A percentile compares a stretch with the other conserved stretches of the same genome.
These are phyloP conservation scores for Arthrinium phaeospermum DNA, from an alignment of 2,329 filamentous ascomycete genomes.

Conservation along the genomic window DNA sequence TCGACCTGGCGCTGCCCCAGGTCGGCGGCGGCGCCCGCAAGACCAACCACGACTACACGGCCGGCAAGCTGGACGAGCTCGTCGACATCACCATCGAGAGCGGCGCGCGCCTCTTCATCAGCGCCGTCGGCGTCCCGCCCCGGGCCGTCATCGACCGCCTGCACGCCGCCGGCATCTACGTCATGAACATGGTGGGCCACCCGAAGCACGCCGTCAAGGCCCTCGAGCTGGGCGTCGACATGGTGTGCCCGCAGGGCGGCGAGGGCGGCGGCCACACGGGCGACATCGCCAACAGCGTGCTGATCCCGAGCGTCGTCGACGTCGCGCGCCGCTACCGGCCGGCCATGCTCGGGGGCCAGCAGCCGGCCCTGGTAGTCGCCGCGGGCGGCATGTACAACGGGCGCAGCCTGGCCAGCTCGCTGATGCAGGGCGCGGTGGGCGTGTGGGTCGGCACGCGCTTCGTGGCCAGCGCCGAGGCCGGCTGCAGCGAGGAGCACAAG, in stretches of 20 bases:
- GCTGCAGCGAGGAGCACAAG: constrained; percentile 83
- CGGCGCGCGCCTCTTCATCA: constrained; percentile 85
- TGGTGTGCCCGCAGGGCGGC: constrained; percentile 90
- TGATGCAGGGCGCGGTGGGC: constrained; percentile 87
- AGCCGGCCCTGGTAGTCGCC: constrained; percentile 80
- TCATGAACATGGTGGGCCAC: constrained; percentile 98
- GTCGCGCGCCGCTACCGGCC: constrained; percentile 76
- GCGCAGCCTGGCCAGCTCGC: constrained; percentile 75
- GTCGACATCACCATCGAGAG: constrained; percentile 86
- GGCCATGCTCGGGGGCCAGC: constrained; percentile 68
- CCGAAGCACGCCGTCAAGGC: constrained; percentile 92
- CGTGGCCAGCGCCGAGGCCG: constrained; percentile 82
- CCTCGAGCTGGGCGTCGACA: constrained; percentile 83
- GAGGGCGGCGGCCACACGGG: constrained; percentile 95
- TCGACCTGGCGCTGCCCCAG: constrained; percentile 91
- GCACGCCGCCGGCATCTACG: constrained; percentile 78
- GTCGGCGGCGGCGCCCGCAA: constrained; percentile 82
- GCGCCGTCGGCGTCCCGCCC: constrained; percentile 87
- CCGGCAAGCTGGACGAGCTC: constrained; percentile 84
- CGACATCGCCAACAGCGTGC: constrained; percentile 81
- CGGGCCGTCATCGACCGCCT: constrained; percentile 73
- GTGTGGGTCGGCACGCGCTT: constrained; percentile 97
- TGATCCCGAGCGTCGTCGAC: constrained; percentile 87
- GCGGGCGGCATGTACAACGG: constrained; percentile 89
- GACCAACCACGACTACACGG: constrained; percentile 96